Percentiles rank a stretch among this genome's conserved stretches.
phyloP scores from a whole-genome alignment of 2,329 filamentous ascomycete species.

The Paracorniculantispora psalliotae region DNA sequence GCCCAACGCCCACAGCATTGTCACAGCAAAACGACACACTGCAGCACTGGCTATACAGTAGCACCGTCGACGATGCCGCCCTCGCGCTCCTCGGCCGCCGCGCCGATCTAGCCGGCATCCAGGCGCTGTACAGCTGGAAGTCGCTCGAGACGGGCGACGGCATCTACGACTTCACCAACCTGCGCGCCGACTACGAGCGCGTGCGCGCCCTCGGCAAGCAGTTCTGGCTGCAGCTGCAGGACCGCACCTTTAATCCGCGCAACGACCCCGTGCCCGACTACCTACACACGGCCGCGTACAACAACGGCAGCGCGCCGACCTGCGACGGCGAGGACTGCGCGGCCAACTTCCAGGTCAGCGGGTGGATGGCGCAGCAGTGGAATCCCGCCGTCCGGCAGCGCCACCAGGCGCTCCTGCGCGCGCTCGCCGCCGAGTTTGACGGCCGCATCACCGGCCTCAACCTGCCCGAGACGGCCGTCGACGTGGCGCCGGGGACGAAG shows the following conservation, averaged over 20 bases:
- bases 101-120: conserved; percentile 15
- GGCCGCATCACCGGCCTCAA: conserved; percentile 18
- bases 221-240: conserved; percentile 21
- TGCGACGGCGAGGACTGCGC: conserved; percentile 18
- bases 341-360: not conserved
- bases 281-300: conserved; percentile 16
- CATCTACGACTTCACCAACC: not conserved
- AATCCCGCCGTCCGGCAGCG: conserved; percentile 14
- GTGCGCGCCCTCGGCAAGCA: conserved; percentile 19
- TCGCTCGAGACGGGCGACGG: conserved; percentile 10
- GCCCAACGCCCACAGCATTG: not conserved
- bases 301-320: conserved; percentile 18
- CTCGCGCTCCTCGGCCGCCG: conserved; percentile 12
- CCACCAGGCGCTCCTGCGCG: conserved; percentile 16
- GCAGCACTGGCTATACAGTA: conserved; percentile 13
- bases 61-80: not conserved
- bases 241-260: conserved; percentile 15
- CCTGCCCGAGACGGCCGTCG: conserved; percentile 19
- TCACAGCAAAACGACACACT: conserved; percentile 11
- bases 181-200: conserved; percentile 26
- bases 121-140: conserved; percentile 17
- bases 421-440: conserved; percentile 17
- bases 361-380: conserved; percentile 7
- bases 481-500: not conserved
- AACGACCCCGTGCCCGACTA: conserved; percentile 18